phyloP scores from a whole-genome alignment of 192 early-diverging fungal species.

The Dissophora ornata region DNA sequence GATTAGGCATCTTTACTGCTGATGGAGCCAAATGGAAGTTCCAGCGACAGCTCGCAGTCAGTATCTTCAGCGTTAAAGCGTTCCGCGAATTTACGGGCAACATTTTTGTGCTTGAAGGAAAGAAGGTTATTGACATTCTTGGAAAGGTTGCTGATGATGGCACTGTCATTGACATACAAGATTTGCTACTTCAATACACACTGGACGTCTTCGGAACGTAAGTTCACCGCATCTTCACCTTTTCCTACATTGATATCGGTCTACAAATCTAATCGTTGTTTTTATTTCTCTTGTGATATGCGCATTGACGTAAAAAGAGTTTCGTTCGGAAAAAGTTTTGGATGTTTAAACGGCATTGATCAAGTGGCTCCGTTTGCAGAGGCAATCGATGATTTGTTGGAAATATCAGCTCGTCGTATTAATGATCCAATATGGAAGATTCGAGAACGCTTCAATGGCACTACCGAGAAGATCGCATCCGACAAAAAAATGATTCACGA shows the following conservation, averaged over 20 bases:
- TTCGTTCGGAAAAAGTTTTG: conserved; percentile 13
- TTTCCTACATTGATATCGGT: background rate
- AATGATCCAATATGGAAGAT: conserved; percentile 23
- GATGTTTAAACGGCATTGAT: background rate
- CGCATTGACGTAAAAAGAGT: background rate
- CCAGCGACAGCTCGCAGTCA: background rate
- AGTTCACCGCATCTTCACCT: background rate
- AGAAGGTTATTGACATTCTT: conserved; percentile 10
- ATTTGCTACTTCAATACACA: conserved; percentile 51
- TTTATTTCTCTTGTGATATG: background rate
- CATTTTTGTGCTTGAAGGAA: conserved; percentile 10
- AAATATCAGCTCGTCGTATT: conserved; percentile 14
- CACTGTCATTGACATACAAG: conserved; percentile 46
- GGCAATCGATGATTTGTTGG: conserved; percentile 57
- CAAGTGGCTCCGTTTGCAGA: conserved; percentile 41
- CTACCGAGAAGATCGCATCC: background rate
- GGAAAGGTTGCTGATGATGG: conserved; percentile 17
- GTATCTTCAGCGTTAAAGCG: conserved; percentile 14
- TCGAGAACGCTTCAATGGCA: conserved; percentile 13
- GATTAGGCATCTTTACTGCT: conserved; percentile 3
- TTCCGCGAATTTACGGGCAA: conserved; percentile 25
- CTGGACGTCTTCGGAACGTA: conserved; percentile 18
- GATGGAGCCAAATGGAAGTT: conserved; percentile 14
- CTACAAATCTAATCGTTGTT: background rate
- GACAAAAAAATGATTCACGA: conserved; percentile 9